Evolutionary conservation across 208 protist species (phyloP).

Genomic region (Leptomonas seymouri): DNA sequence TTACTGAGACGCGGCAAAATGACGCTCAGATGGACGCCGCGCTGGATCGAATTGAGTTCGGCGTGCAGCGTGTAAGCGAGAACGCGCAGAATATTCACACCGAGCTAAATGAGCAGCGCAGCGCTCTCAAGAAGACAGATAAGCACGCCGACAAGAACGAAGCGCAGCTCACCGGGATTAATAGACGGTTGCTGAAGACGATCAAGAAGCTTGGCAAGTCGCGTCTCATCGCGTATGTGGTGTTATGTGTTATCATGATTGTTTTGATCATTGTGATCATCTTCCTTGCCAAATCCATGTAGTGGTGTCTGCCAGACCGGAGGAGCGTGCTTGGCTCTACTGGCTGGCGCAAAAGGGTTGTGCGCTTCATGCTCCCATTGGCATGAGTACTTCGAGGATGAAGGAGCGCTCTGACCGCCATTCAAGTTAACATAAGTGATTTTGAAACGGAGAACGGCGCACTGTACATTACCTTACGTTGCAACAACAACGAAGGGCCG

Average conservation of each 20-base stretch:
- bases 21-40: constrained; percentile 53
- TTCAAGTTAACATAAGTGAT: no score
- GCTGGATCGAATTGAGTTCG: constrained; percentile 60
- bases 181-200: constrained; percentile 40
- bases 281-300: constrained; percentile 47
- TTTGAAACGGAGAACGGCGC: no score
- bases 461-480: no score
- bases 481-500: no score
- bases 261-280: constrained; percentile 58
- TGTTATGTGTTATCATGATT: constrained; percentile 56
- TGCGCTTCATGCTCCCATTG: no score
- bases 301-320: neutral
- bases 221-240: constrained; percentile 44
- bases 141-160: constrained; percentile 49
- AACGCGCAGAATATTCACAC: constrained; percentile 57
- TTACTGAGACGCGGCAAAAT: constrained; percentile 45
- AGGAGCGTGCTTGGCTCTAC: neutral
- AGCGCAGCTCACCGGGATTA: constrained; percentile 41
- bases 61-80: constrained; percentile 49
- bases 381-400: no score
- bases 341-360: no score
- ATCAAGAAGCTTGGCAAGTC: constrained; percentile 61
- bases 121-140: constrained; percentile 38
- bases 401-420: no score
- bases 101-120: constrained; percentile 51